Percentiles rank a stretch among this genome's conserved stretches.
Evolutionary conservation across 495 filamentous ascomycete species (phyloP).

Genomic region (Aspergillus sparsus): DNA sequence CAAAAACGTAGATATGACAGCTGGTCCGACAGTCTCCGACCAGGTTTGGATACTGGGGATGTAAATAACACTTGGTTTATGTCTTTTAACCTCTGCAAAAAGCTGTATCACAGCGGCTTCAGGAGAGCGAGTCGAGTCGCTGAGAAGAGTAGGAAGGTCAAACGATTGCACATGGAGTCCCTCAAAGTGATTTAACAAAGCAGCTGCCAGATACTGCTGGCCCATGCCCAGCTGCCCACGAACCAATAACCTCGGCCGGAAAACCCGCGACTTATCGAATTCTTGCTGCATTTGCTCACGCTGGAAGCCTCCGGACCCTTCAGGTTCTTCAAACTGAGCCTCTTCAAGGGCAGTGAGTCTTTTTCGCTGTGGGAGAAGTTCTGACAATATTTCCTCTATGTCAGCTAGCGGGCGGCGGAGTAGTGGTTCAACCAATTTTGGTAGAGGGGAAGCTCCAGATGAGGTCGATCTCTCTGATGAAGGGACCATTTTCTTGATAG

Average conservation of each 20-base stretch:
- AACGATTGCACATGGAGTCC: conserved; percentile 94
- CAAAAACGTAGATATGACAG: conserved; percentile 74
- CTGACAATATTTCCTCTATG: conserved; percentile 66
- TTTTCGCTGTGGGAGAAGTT: conserved; percentile 79
- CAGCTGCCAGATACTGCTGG: conserved; percentile 86
- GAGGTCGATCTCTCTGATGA: conserved; percentile 87
- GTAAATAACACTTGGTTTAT: conserved; percentile 95
- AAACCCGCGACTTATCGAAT: conserved; percentile 86
- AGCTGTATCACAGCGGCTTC: conserved; percentile 87
- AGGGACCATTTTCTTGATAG: conserved; percentile 91
- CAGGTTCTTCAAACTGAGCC: conserved; percentile 86
- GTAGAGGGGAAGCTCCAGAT: conserved; percentile 76
- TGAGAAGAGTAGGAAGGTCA: conserved; percentile 80
- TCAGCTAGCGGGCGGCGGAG: conserved; percentile 68
- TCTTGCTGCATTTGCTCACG: conserved; percentile 85
- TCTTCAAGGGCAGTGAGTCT: conserved; percentile 87
- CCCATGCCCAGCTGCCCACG: conserved; percentile 84
- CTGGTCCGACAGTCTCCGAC: conserved; percentile 68
- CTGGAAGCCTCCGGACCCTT: conserved; percentile 77
- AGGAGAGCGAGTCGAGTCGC: conserved; percentile 68
- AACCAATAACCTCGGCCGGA: conserved; percentile 82
- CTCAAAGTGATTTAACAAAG: conserved; percentile 86
- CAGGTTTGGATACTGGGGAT: conserved; percentile 87
- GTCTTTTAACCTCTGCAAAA: conserved; percentile 87
- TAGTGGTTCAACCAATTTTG: conserved; percentile 76